Percentiles rank a stretch among this genome's conserved stretches.
These are phyloP conservation scores for Ustilago nuda DNA, from an alignment of 1,284 basidiomycete genomes.

Conservation along the genomic window DNA sequence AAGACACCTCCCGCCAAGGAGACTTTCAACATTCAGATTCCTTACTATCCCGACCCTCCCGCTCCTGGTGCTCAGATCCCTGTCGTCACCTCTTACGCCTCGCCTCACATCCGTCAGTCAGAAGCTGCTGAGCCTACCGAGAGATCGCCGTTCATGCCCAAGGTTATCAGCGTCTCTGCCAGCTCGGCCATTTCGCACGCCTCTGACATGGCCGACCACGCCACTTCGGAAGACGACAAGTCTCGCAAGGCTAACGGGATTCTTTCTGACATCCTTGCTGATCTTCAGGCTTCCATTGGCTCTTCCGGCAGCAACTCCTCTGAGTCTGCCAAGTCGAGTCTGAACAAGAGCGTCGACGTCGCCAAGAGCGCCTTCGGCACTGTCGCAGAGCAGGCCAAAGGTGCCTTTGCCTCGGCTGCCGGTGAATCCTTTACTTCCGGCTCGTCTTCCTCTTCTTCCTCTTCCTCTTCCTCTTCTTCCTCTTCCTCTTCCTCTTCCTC, in stretches of 20 bases:
- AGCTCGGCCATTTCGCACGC: constrained; percentile 49
- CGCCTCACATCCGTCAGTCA: constrained; percentile 36
- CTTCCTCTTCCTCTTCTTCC: too few species aligned
- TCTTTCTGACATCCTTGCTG: constrained; percentile 42
- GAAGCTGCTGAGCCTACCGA: constrained; percentile 14
- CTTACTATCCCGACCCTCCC: constrained; percentile 56
- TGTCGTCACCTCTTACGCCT: constrained; percentile 58
- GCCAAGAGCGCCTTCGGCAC: constrained; percentile 38
- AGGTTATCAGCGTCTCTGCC: constrained; percentile 51
- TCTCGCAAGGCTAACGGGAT: constrained; percentile 33
- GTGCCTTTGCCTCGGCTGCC: constrained; percentile 37
- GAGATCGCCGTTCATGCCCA: constrained; percentile 36
- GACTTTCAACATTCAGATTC: constrained; percentile 60
- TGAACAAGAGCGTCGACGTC: constrained; percentile 35
- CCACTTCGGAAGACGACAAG: constrained; percentile 9
- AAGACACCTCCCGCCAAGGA: constrained; percentile 50
- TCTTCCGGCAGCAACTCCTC: constrained; percentile 6
- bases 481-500: constrained; percentile 15
- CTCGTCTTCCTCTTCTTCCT: constrained; percentile 38
- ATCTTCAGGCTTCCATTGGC: constrained; percentile 31
- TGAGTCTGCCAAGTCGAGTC: constrained; percentile 20
- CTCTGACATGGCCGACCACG: constrained; percentile 36
- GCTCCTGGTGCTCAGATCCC: constrained; percentile 51
- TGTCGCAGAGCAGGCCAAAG: constrained; percentile 44
- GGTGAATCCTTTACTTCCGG: constrained; percentile 17